phyloP scores from a whole-genome alignment of 2,329 filamentous ascomycete species.

The Trichoderma sp. region DNA sequence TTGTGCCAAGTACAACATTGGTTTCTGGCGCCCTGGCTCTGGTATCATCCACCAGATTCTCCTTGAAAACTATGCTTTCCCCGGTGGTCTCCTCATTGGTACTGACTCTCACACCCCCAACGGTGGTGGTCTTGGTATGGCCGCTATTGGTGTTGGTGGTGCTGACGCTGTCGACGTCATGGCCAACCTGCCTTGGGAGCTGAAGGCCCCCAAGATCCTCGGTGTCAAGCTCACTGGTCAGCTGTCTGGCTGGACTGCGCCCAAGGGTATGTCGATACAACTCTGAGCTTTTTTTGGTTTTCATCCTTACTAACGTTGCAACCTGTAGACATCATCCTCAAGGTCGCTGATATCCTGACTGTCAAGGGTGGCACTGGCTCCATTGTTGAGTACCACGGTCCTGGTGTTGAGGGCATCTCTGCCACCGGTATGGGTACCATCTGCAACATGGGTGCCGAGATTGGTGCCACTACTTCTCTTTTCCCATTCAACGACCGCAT shows the following conservation, averaged over 20 bases:
- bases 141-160: slow-evolving; percentile 93
- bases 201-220: slow-evolving; percentile 96
- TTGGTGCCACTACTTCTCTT: slow-evolving; percentile 83
- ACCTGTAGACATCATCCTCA: slow-evolving; percentile 80
- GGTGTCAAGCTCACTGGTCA: slow-evolving; percentile 92
- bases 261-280: slow-evolving; percentile 66
- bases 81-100: slow-evolving; percentile 94
- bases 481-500: slow-evolving; percentile 99
- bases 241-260: slow-evolving; percentile 85
- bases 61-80: slow-evolving; percentile 98
- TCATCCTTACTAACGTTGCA: background rate
- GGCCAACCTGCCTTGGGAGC: slow-evolving; percentile 94
- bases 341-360: slow-evolving; percentile 93
- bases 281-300: background rate
- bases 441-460: slow-evolving; percentile 68
- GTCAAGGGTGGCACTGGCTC: slow-evolving; percentile 97
- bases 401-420: slow-evolving; percentile 70
- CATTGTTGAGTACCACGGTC: slow-evolving; percentile 74
- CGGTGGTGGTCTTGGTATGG: slow-evolving; percentile 92
- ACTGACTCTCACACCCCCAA: slow-evolving; percentile 98
- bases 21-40: slow-evolving; percentile 98
- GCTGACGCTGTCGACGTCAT: slow-evolving; percentile 98
- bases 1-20: slow-evolving; percentile 99
- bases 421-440: slow-evolving; percentile 88
- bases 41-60: slow-evolving; percentile 99